Evolutionary conservation across 768 basidiomycete genomes (phyloP).

Genomic region (Boletus vinaceobasis): DNA sequence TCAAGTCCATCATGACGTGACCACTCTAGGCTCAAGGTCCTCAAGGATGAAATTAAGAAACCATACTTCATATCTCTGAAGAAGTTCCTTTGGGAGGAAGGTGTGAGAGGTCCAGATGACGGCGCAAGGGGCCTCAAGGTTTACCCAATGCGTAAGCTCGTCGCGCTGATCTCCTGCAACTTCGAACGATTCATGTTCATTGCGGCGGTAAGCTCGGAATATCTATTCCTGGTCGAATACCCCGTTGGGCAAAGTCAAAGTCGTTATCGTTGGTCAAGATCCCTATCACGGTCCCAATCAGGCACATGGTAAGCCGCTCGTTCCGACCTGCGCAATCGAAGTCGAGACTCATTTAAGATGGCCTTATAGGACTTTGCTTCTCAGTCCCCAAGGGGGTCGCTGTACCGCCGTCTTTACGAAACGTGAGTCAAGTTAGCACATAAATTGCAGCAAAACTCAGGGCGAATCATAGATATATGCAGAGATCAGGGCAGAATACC

Average conservation of each 20-base stretch:
- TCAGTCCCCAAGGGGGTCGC: slow-evolving; percentile 78
- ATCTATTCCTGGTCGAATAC: slow-evolving; percentile 93
- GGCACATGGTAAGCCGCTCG: slow-evolving; percentile 65
- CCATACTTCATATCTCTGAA: slow-evolving; percentile 76
- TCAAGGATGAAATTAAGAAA: slow-evolving; percentile 72
- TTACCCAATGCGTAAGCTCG: slow-evolving; percentile 66
- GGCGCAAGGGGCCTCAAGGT: slow-evolving; percentile 49
- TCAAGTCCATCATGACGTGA: neutral
- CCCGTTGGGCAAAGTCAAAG: slow-evolving; percentile 77
- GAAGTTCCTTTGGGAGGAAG: slow-evolving; percentile 63
- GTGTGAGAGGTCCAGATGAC: slow-evolving; percentile 52
- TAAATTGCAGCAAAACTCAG: slow-evolving; percentile 9
- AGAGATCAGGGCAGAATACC: slow-evolving; percentile 81
- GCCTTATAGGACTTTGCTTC: slow-evolving; percentile 70
- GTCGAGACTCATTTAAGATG: slow-evolving; percentile 6
- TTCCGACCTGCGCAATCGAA: slow-evolving; percentile 1
- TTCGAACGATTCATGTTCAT: slow-evolving; percentile 3
- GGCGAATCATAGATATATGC: slow-evolving; percentile 65
- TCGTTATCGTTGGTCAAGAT: slow-evolving; percentile 90
- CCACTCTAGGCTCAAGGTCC: slow-evolving; percentile 59
- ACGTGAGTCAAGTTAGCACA: slow-evolving; percentile 45
- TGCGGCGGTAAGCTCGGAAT: slow-evolving; percentile 55
- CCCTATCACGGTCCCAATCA: slow-evolving; percentile 80
- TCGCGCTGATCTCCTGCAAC: slow-evolving; percentile 26
- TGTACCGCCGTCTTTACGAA: slow-evolving; percentile 78